A percentile compares a stretch with the other conserved stretches of the same genome.
phyloP scores from a whole-genome alignment of 1,284 basidiomycete genomes.

The Trichosporon coremiiforme region DNA sequence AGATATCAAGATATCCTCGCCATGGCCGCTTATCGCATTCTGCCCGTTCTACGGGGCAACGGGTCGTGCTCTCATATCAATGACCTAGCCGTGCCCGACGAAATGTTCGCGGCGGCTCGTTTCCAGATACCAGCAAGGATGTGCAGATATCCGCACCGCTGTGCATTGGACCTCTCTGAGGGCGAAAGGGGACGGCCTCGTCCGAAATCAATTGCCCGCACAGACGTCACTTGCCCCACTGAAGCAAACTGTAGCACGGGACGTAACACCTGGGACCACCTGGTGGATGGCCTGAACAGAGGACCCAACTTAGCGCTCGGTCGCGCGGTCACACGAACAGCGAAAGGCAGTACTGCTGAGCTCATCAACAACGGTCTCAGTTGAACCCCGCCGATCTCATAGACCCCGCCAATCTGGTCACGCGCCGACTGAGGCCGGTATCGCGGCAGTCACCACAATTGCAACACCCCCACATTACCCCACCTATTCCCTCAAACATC shows the following conservation, averaged over 20 bases:
- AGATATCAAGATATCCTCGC: too few relatives aligned
- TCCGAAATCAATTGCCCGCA: background rate
- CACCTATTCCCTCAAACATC: background rate
- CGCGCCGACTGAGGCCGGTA: background rate
- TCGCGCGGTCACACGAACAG: background rate
- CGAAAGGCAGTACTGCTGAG: too few relatives aligned
- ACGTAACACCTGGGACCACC: too few relatives aligned
- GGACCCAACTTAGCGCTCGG: background rate
- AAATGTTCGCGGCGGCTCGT: background rate
- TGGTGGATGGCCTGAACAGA: too few relatives aligned
- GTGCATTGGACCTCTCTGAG: background rate
- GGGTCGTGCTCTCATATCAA: background rate
- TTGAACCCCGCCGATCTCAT: background rate
- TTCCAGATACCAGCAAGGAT: background rate
- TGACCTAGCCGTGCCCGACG: background rate
- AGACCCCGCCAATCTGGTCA: background rate
- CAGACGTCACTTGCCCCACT: background rate
- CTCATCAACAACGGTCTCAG: too few relatives aligned
- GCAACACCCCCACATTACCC: too few relatives aligned
- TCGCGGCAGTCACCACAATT: background rate
- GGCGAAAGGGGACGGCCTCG: background rate
- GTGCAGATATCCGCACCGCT: background rate
- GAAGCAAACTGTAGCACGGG: background rate
- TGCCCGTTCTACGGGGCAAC: too few relatives aligned
- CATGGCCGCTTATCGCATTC: background rate